Evolutionary conservation across 768 basidiomycete species (phyloP).

Genomic region (Lactarius pseudohatsudake): DNA sequence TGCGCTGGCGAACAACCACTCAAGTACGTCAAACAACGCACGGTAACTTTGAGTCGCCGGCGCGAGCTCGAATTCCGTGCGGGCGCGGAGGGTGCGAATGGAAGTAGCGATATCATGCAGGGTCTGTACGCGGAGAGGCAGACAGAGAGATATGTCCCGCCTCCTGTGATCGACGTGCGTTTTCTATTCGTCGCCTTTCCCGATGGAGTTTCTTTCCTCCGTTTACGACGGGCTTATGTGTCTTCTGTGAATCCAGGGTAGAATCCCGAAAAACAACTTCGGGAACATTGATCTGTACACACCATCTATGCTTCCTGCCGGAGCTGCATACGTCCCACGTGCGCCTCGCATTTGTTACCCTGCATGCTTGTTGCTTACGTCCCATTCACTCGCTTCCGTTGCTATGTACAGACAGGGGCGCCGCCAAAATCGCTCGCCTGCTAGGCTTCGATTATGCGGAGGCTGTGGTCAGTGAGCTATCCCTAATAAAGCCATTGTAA

Average conservation of each 20-base stretch:
- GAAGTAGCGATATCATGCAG: slow-evolving; percentile 52
- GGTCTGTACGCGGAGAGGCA: slow-evolving; percentile 84
- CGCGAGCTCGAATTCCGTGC: slow-evolving; percentile 65
- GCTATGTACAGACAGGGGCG: slow-evolving; percentile 54
- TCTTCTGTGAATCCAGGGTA: slow-evolving; percentile 55
- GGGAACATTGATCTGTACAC: slow-evolving; percentile 97
- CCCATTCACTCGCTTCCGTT: neutral
- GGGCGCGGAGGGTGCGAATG: slow-evolving; percentile 41
- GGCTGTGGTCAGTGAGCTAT: slow-evolving; percentile 73
- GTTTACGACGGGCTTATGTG: slow-evolving; percentile 3
- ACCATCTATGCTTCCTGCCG: slow-evolving; percentile 89
- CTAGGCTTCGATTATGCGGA: slow-evolving; percentile 91
- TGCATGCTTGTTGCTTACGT: neutral
- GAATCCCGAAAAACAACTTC: slow-evolving; percentile 91
- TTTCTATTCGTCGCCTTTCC: slow-evolving; percentile 13
- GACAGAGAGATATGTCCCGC: slow-evolving; percentile 78
- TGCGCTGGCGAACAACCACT: slow-evolving; percentile 76
- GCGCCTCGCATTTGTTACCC: slow-evolving; percentile 35
- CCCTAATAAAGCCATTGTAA: neutral
- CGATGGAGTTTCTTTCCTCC: slow-evolving; percentile 9
- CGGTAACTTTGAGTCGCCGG: slow-evolving; percentile 74
- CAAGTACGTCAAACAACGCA: slow-evolving; percentile 85
- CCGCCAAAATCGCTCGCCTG: slow-evolving; percentile 83
- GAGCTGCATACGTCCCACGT: slow-evolving; percentile 91
- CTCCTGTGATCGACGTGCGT: slow-evolving; percentile 70